Evolutionary conservation across 805 yeast species (phyloP), one percentile per base, ranked within the genome.

Genomic region (Komagataella phaffii): DNA sequence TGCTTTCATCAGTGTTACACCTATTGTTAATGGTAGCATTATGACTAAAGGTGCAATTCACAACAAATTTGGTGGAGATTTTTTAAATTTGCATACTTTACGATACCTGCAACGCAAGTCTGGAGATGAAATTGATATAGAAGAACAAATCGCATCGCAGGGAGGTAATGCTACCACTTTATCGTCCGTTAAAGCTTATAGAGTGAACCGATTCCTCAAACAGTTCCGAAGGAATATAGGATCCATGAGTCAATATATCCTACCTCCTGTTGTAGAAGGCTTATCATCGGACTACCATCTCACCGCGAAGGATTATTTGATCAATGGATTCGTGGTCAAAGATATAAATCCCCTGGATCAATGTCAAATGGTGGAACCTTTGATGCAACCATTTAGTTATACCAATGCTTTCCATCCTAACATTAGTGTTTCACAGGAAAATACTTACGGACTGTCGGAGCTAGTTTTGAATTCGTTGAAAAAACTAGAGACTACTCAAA

Each of bases 51-150:
- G 87, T 48, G 73, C 80, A 4, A 69, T 76, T 54, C 84, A 79
- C 63, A 77, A 87, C 14, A 80, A 79, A 58, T 85, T 76, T 62
- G 96, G 90, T 3, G 98, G 97, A 7, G 91, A 89, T 63, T 90
- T 84, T 63, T 64, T 86, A 52, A 85, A 83, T 63, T 72, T 79
- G 50, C 87, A 85, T 65, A 70, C 81, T 2, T 64, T 76, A 56
- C 70, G 77, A 50, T 77, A 68, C 58, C 73, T 74, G 55, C 65
- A 70, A 52, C 57, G 67, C 45, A 64, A 63, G 24, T 52, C 53
- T 53, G 46, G 46, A 10, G 23, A 14, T 44, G 19, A 12, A 12
- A 44, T 44, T 10, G n/a, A 44, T 44, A 7, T 17, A 19, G 23
- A 17, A 19, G 23, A 17, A 19, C 14, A 17, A 19, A 44, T 17